Conservation (phyloP, 2,329 filamentous ascomycete genomes). For the Aspergillus pseudoterreus region DNA sequence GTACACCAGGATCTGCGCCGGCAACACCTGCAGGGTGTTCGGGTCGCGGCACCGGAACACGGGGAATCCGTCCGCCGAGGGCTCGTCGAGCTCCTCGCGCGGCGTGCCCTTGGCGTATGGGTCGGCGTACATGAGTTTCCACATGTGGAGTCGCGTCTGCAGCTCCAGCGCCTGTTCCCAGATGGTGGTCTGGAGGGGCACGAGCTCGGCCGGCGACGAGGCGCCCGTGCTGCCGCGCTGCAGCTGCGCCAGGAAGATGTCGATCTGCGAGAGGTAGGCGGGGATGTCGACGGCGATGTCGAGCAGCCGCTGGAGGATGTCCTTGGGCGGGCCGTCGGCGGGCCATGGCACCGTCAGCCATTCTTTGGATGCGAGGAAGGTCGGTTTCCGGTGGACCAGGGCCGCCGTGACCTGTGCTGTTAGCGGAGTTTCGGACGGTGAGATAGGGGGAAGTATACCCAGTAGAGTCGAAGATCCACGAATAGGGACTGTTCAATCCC, state of each 20-base stretch:
- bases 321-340: constrained; percentile 14
- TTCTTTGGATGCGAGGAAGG: constrained; percentile 20
- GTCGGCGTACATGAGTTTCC: constrained; percentile 16
- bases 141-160: constrained; percentile 17
- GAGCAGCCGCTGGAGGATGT: constrained; percentile 22
- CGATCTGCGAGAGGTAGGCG: constrained; percentile 18
- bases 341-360: constrained; percentile 25
- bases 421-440: neutral
- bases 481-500: constrained; percentile 23
- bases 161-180: constrained; percentile 18
- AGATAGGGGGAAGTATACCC: constrained; percentile 13
- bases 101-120: constrained; percentile 12
- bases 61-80: constrained; percentile 12
- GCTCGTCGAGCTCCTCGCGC: constrained; percentile 12
- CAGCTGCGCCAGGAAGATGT: constrained; percentile 14
- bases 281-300: constrained; percentile 25
- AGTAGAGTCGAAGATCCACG: constrained; percentile 26
- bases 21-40: constrained; percentile 15
- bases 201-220: constrained; percentile 10
- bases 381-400: constrained; percentile 19
- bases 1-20: constrained; percentile 17
- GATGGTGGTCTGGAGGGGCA: constrained; percentile 13
- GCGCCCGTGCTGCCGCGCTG: neutral
- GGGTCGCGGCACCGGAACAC: constrained; percentile 19
- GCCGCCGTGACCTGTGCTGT: constrained; percentile 21